phyloP scores from a whole-genome alignment of 345 rosid species.

The Zanthoxylum bungeanum region DNA sequence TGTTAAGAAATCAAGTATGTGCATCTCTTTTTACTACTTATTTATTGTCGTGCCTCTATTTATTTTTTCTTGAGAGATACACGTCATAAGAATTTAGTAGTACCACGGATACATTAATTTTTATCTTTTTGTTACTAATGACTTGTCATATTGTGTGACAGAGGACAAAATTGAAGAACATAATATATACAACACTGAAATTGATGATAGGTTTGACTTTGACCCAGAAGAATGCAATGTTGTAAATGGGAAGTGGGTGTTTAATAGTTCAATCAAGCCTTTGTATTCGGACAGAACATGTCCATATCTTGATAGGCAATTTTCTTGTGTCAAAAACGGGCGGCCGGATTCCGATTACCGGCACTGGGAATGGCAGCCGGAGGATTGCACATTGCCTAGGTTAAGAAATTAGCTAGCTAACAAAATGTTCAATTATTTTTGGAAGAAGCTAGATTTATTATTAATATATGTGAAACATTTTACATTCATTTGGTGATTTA shows the following conservation, averaged over 20 bases:
- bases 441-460: background rate
- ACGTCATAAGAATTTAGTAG: background rate
- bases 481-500: background rate
- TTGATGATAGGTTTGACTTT: conserved; percentile 82
- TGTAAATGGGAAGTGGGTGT: conserved; percentile 77
- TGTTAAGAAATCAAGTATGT: conserved; percentile 54
- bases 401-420: conserved; percentile 10
- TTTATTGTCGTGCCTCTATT: background rate
- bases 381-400: conserved; percentile 83
- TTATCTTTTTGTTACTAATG: background rate
- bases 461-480: background rate
- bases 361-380: conserved; percentile 94
- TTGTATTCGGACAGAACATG: conserved; percentile 75
- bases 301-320: conserved; percentile 75
- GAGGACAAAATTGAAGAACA: conserved; percentile 32
- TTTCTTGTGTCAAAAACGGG: conserved; percentile 73
- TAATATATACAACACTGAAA: conserved; percentile 27
- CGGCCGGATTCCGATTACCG: conserved; percentile 62
- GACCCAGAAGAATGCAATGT: conserved; percentile 85
- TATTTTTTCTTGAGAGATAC: background rate
- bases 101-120: background rate
- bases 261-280: conserved; percentile 55
- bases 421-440: background rate
- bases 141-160: conserved; percentile 19
- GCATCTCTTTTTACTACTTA: background rate